phyloP scores from a whole-genome alignment of 139 green algal genomes.

The Coccomyxa sp. region DNA sequence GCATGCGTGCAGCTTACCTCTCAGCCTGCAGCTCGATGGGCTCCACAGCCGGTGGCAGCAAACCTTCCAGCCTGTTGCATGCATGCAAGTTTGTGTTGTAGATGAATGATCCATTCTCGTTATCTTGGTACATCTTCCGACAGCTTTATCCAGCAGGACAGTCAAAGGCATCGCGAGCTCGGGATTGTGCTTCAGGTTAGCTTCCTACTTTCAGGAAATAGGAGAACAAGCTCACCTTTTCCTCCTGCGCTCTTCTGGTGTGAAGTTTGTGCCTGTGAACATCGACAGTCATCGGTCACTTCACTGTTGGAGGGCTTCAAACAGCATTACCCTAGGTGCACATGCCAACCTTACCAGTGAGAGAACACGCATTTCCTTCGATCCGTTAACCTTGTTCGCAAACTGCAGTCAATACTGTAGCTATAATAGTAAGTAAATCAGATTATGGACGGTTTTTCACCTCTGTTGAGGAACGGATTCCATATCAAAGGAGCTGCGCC shows the following conservation, averaged over 20 bases:
- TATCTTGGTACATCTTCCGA: neutral
- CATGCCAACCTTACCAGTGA: no score
- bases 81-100: neutral
- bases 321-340: neutral
- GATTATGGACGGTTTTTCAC: neutral
- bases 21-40: slow-evolving; percentile 32
- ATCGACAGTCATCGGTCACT: neutral
- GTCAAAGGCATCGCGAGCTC: neutral
- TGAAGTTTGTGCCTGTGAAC: slow-evolving; percentile 25
- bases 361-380: no score
- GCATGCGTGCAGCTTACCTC: slow-evolving; percentile 11
- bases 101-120: neutral
- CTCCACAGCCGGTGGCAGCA: slow-evolving; percentile 38
- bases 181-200: neutral
- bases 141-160: neutral
- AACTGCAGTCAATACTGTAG: neutral
- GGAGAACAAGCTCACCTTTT: neutral
- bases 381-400: no score
- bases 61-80: slow-evolving; percentile 29
- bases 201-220: neutral
- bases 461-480: slow-evolving; percentile 19
- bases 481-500: slow-evolving; percentile 9
- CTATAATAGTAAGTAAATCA: neutral
- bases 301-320: neutral
- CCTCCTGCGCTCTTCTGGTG: slow-evolving; percentile 6